Evolutionary conservation across 177 flowering plant genomes (phyloP), one percentile per base, ranked within the genome.

Genomic region (Vitis hybrid): DNA sequence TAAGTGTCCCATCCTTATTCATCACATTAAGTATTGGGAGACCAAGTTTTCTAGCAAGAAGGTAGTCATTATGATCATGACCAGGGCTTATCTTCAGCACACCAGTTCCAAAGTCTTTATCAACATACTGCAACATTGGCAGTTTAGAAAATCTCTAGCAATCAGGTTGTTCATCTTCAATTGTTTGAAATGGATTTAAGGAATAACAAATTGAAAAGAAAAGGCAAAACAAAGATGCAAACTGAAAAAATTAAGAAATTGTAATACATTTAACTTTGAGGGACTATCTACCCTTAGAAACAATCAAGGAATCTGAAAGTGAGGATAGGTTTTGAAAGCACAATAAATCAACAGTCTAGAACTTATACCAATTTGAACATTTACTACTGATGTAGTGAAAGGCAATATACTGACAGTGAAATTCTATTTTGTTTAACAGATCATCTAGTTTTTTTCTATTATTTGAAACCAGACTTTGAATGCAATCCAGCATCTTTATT

Each of bases 31-130:
- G 97, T 67, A 94, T 92, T n/a, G 99, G 99, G 49, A 94, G 89
- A 56, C 99, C 99, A 74, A 89, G 91, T 81, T 94, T 94, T 74
- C 97, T 83, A 67, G 99, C 99, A 73, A 92, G 94, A 71, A 87
- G 85, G 72, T 94, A 94, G 71, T 94, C 97, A 80, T 88, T 94
- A 73, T 94, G 99, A 89, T 94, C 99, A 87, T 92, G 99, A 13
- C 99, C 99, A 64, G 99, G 99, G 82, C 99, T 94, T 83, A 94
- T 91, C 87, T 94, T 94, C 83, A 94, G 70, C 27, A 92, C 97
- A 65, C 99, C 99, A 81, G 99, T 94, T 59, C 99, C 99, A 81
- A 94, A 94, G 48, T 92, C 97, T 78, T 84, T 92, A 76, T 94
- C 99, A 48, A 94, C 99, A 83, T 86, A 80, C 97, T 92, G 89